Percentiles rank a stretch among this genome's conserved stretches.
Conservation (phyloP, 805 yeast species). For the Wickerhamiella lipophila region DNA sequence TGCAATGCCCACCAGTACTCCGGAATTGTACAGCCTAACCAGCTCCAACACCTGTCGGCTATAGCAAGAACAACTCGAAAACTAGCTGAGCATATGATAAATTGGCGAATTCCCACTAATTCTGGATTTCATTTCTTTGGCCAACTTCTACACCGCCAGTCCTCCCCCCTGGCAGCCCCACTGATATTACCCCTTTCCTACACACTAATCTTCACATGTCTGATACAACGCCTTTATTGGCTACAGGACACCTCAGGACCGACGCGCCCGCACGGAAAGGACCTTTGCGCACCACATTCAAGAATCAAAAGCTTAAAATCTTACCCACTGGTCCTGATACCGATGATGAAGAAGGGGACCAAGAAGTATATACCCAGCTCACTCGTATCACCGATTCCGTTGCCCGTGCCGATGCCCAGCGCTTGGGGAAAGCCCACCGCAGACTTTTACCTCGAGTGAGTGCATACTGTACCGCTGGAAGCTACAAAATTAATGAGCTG, state of each 20-base stretch:
- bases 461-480: conserved; percentile 90
- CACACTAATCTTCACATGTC: background rate
- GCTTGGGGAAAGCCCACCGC: conserved; percentile 74
- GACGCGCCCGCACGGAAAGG: conserved; percentile 21
- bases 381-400: conserved; percentile 71
- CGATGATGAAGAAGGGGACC: conserved; percentile 36
- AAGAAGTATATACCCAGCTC: conserved; percentile 70
- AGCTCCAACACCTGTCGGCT: too few relatives aligned
- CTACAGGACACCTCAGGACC: background rate
- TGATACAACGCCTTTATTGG: conserved; percentile 10
- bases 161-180: background rate
- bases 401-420: conserved; percentile 88
- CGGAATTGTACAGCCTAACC: too few relatives aligned
- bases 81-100: too few relatives aligned
- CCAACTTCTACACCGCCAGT: too few relatives aligned
- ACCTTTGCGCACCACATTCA: conserved; percentile 64
- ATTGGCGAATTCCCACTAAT: too few relatives aligned
- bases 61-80: too few relatives aligned
- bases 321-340: conserved; percentile 44
- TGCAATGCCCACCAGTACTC: too few relatives aligned
- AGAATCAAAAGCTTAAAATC: conserved; percentile 76
- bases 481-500: conserved; percentile 78
- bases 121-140: too few relatives aligned
- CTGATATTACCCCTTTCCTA: background rate
- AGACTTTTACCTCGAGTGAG: conserved; percentile 84